Base-by-base conservation (phyloP, 2,329 filamentous ascomycete genomes). In the Alternaria sp. region DNA sequence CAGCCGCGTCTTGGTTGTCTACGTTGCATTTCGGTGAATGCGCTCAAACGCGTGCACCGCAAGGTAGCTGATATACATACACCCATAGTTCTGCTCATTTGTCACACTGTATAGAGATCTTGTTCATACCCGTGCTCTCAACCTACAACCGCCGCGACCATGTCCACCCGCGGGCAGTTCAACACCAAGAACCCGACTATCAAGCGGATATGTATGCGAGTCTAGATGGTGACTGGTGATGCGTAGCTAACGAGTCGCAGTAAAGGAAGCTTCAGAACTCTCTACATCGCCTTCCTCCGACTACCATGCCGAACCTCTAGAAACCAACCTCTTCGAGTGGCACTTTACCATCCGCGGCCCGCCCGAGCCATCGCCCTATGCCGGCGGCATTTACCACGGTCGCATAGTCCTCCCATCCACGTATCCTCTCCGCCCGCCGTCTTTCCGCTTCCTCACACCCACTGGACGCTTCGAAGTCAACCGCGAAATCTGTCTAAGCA, bases 301-400 rank as follows among this genome's bases (percentile, higher is more conserved):
- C 82, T 96, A 94, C 81, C 88, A 90, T 69, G 95, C 94, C 41
- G 85, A 89, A 4, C 95, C 95, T 0, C 87, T 94, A 64, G 94
- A 98, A 76, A 85, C 88, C 32, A 93, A 98, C 80, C 89, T 99
- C 55, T 97, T 97, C 81, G 94, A 98, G 81, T 99, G 95, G 95
- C 95, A 99, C 83, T 99, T 98, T 81, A 99, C 95, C 0, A 85
- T 99, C n/a, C 89, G 90, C 53, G 95, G 95, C 0, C 94, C 94
- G 0, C 94, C 94, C 0, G 84, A 87, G 32, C 86, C 86, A 18
- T 94, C 93, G 0, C 87, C 90, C 38, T 97, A 94, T 81, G 87
- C 88, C 45, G 83, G 85, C 32, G 95, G 95, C 49, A 87, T 97
- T 73, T 99, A 98, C 83, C 95, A 99, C 80, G 95, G 95, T 59